phyloP scores from a whole-genome alignment of 2,329 filamentous ascomycete genomes.

The Penicillium sp. region DNA sequence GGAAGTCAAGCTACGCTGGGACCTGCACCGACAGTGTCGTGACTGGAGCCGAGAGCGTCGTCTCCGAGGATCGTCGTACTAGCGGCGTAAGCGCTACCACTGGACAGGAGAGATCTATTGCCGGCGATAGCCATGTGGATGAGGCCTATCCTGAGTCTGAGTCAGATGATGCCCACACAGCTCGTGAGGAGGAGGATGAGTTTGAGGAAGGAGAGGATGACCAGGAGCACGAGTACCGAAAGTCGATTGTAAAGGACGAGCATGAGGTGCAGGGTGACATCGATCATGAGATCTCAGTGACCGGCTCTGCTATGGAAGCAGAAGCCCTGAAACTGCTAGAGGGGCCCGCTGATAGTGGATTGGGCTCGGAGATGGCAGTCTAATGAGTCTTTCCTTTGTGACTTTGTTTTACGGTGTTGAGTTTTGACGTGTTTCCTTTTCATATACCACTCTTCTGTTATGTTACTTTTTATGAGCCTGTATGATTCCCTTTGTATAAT shows the following conservation, averaged over 20 bases:
- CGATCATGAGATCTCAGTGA: constrained; percentile 11
- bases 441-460: constrained; percentile 23
- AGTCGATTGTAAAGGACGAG: constrained; percentile 6
- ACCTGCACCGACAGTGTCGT: constrained; percentile 40
- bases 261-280: constrained; percentile 12
- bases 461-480: constrained; percentile 8
- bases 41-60: constrained; percentile 35
- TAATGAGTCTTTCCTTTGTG: constrained; percentile 2
- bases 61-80: constrained; percentile 37
- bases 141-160: constrained; percentile 19
- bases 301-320: constrained; percentile 16
- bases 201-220: constrained; percentile 17
- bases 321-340: constrained; percentile 28
- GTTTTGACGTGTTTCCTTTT: constrained; percentile 20
- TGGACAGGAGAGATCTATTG: constrained; percentile 24
- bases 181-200: constrained; percentile 15
- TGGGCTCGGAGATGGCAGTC: constrained; percentile 28
- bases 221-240: constrained; percentile 8
- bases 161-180: constrained; percentile 15
- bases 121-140: constrained; percentile 15
- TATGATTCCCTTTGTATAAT: constrained; percentile 17
- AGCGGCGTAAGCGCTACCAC: constrained; percentile 41
- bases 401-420: constrained; percentile 7
- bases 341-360: constrained; percentile 28
- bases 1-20: constrained; percentile 41